These are phyloP conservation scores for Phytopythium helicoides DNA, from an alignment of 352 stramenopile species.

Conservation along the genomic window DNA sequence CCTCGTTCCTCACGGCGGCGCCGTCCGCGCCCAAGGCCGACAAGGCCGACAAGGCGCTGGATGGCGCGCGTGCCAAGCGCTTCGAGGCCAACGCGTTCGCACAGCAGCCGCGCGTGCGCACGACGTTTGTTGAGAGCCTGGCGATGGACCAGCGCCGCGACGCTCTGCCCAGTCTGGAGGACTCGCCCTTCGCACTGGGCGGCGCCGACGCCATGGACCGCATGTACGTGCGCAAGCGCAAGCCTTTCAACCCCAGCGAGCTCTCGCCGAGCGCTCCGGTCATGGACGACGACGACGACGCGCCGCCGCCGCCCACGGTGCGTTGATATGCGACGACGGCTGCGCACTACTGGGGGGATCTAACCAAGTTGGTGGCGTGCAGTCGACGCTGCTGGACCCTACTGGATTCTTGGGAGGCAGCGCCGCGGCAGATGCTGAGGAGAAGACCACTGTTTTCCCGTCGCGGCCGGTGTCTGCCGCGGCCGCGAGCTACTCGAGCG, in stretches of 20 bases:
- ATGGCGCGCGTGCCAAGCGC: conserved; percentile 17
- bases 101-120: conserved; percentile 29
- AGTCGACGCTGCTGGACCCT: conserved; percentile 48
- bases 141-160: conserved; percentile 58
- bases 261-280: neutral
- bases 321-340: neutral
- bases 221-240: conserved; percentile 50
- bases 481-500: conserved; percentile 12
- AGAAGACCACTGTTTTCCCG: conserved; percentile 13
- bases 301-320: conserved; percentile 55
- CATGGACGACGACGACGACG: conserved; percentile 48
- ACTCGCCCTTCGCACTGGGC: conserved; percentile 65
- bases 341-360: too few relatives aligned
- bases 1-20: conserved; percentile 57
- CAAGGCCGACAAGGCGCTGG: conserved; percentile 46
- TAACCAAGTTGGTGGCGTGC: too few relatives aligned
- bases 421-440: conserved; percentile 22
- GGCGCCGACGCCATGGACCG: conserved; percentile 37
- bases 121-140: conserved; percentile 69
- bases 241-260: conserved; percentile 23
- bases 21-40: conserved; percentile 49
- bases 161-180: conserved; percentile 35
- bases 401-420: conserved; percentile 38
- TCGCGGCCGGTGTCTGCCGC: conserved; percentile 9
- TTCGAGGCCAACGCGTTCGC: conserved; percentile 22